These are phyloP conservation scores for Penicillium vulpinum DNA, from an alignment of 2,329 filamentous ascomycete genomes.

Conservation along the genomic window DNA sequence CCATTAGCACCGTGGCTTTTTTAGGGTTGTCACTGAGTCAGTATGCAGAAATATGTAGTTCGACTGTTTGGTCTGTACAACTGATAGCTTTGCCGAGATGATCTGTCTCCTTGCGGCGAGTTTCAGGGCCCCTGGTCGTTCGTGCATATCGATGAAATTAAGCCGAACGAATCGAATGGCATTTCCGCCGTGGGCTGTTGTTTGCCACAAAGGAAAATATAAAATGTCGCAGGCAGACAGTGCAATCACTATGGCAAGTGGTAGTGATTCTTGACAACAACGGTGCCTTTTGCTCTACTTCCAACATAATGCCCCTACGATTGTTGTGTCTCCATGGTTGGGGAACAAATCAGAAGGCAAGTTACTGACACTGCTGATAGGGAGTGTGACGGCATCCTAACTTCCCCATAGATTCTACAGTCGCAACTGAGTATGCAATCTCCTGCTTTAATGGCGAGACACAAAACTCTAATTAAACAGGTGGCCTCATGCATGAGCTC, in stretches of 20 bases:
- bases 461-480: constrained; percentile 16
- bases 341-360: constrained; percentile 34
- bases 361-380: not conserved
- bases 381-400: constrained; percentile 1
- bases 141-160: not conserved
- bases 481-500: constrained; percentile 28
- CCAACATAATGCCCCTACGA: constrained; percentile 27
- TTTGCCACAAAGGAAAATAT: not conserved
- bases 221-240: not conserved
- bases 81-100: not conserved
- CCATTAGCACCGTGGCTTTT: not conserved
- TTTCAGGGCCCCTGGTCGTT: constrained; percentile 3
- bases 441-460: not conserved
- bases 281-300: constrained; percentile 2
- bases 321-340: constrained; percentile 38
- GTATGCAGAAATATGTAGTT: not conserved
- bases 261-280: not conserved
- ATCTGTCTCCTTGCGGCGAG: not conserved
- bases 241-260: not conserved
- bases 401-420: constrained; percentile 27
- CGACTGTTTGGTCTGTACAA: constrained; percentile 5
- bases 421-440: constrained; percentile 28
- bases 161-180: not conserved
- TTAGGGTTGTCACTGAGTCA: not conserved
- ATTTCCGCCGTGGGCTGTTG: not conserved